Evolutionary conservation across 1,139 yeast species (phyloP), one percentile per base, ranked within the genome.

Genomic region (Protomyces arabidopsidicola): DNA sequence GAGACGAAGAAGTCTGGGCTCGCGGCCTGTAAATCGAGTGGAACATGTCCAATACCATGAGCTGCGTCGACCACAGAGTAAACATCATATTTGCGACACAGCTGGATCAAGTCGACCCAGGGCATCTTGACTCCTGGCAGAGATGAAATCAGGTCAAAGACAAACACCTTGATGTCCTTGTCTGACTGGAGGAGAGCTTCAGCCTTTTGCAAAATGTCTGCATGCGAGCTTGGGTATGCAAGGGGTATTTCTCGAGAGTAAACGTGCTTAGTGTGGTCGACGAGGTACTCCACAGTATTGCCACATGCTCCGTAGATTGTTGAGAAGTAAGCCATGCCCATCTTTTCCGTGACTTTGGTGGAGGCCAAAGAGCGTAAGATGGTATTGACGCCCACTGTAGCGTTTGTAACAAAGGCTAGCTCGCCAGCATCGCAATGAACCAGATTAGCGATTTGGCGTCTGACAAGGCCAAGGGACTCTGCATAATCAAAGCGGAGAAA

Each of bases 41-140:
- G 81, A 10, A 84, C 70, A 61, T 83, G 74, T 0, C 93, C 93
- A 45, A 83, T 77, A 0, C 84, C 82, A 71, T 87, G 93, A 2
- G 93, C 90, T 12, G 87, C 93, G 71, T 87, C 95, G 38, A 87
- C 79, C 53, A 85, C 73, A 2, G 89, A 82, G 54, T 84, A 69
- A 5, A 83, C 81, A 9, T 75, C 73, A 65, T 82, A 74, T 59
- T 81, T 72, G 16, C 75, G 74, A 69, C 89, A 84, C 55, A 82
- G 72, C n/a, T 73, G 68, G 2, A 79, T 77, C 64, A 86, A 69
- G 65, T 76, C 71, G 66, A 79, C 79, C 73, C 79, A 86, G 0
- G 95, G 93, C 50, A 85, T 71, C 31, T 76, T 71, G 9, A 81
- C 81, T 1, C 86, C 87, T 0, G 93, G 93, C 81, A 81, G 79